These are phyloP conservation scores for Linaria vulgaris DNA, from an alignment of 257 asterid genomes.

Conservation along the genomic window DNA sequence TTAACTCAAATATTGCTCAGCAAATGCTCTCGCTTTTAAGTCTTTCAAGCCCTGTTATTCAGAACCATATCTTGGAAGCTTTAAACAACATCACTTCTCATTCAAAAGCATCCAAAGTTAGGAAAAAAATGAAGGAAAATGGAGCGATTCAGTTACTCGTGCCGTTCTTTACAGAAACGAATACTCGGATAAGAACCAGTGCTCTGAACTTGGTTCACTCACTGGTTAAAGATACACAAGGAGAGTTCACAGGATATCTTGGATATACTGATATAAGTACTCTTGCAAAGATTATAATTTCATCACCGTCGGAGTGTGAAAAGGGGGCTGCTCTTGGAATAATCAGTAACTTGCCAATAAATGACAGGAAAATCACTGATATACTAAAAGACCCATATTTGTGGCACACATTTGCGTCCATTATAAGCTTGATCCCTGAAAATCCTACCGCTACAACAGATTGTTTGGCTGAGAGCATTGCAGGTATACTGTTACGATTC, in stretches of 20 bases:
- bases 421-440: conserved; percentile 23
- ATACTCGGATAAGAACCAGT: conserved; percentile 40
- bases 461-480: conserved; percentile 51
- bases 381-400: conserved; percentile 48
- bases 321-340: conserved; percentile 76
- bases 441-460: conserved; percentile 25
- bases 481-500: conserved; percentile 57
- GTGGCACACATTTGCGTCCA: conserved; percentile 46
- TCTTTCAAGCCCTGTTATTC: conserved; percentile 72
- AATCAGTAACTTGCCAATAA: conserved; percentile 60
- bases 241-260: conserved; percentile 53
- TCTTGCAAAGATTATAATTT: conserved; percentile 39
- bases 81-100: conserved; percentile 62
- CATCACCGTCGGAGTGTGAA: conserved; percentile 45
- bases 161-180: conserved; percentile 53
- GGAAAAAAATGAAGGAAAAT: conserved; percentile 66
- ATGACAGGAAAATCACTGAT: conserved; percentile 54
- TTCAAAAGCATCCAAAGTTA: conserved; percentile 45
- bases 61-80: conserved; percentile 69
- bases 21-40: conserved; percentile 89
- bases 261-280: conserved; percentile 44
- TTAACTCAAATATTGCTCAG: conserved; percentile 62
- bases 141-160: conserved; percentile 71
- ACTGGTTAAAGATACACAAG: conserved; percentile 46
- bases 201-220: conserved; percentile 54